Base-by-base conservation (phyloP, 441 rosid genomes). In the Erysimum cheiri region DNA sequence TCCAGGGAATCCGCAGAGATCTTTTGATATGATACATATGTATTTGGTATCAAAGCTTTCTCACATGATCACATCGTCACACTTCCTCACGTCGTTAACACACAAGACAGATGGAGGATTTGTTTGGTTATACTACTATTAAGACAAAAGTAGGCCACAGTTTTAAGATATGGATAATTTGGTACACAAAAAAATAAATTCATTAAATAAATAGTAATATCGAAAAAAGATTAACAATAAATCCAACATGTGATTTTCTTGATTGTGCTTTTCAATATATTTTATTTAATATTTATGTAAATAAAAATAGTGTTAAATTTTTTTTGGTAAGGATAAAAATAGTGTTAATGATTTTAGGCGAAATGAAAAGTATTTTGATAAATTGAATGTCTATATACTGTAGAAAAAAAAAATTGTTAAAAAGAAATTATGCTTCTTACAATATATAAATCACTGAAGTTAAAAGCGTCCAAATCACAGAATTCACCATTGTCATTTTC, bases 81-180 rank as follows among this genome's bases (percentile, higher is more conserved):
- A 60, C 24, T 29, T 60, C 65, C 36, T 61, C 66, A 61, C 36
- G 53, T 43, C 15, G 28, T 17, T 29, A 28, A 41, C 37, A 60
- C 39, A n/a, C 14, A 29, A 60, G 40, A 59, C 14, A 56, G 43
- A 32, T 8, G 4, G n/a, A 32, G 60, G 60, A 55, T 55, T 15
- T 13, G 13, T 55, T 55, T 55, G 28, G 41, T 55, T 55, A 19
- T 24, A 32, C 41, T 32, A 33, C 2, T 32, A 15, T 8, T 0
- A 55, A 4, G 35, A 19, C 17, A 19, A 58, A 36, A 37, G n/a
- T 41, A 43, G 28, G 24, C 50, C 52, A 61, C 14, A 19, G n/a
- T 60, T 28, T 28, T 28, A 28, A 28, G 37, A 41, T 26, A 60
- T 54, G 13, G 40, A 54, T n/a, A 31, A 54, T 14, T 14, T 54